Conservation (phyloP, 1,284 basidiomycete species). For the Omphalotus olearius region DNA sequence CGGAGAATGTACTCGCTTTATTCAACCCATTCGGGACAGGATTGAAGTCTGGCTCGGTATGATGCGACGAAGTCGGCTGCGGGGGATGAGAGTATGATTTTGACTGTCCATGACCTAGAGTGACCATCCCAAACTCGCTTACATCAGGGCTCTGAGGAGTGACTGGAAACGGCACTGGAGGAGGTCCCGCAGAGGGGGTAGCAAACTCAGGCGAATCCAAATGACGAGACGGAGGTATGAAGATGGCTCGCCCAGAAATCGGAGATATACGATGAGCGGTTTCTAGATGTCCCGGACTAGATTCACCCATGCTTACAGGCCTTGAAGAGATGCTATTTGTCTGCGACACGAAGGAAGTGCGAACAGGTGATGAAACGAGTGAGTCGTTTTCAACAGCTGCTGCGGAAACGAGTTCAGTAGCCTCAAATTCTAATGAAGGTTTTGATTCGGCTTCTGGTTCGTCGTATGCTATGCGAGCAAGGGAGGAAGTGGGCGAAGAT, state of each 20-base stretch:
- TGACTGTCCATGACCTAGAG: conserved; percentile 21
- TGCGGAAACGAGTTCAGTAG: too few species aligned
- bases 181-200: neutral
- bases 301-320: conserved; percentile 33
- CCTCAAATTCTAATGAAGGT: too few species aligned
- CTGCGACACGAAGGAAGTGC: neutral
- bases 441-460: neutral
- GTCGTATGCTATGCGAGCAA: too few species aligned
- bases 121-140: conserved; percentile 27
- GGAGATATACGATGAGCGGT: conserved; percentile 33
- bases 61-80: conserved; percentile 6
- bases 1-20: conserved; percentile 34
- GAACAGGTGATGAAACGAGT: neutral
- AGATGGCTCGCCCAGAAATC: conserved; percentile 30
- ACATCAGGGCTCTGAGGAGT: conserved; percentile 11
- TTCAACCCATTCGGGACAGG: neutral
- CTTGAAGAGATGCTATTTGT: conserved; percentile 17
- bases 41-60: conserved; percentile 16
- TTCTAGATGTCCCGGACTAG: conserved; percentile 28
- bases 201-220: neutral
- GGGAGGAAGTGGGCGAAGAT: too few species aligned
- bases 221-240: conserved; percentile 16
- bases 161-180: too few species aligned
- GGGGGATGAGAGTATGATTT: conserved; percentile 16
- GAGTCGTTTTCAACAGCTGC: too few species aligned